phyloP scores from a whole-genome alignment of 1,139 yeast genomes.

The Blastobotrys illinoisensis region DNA sequence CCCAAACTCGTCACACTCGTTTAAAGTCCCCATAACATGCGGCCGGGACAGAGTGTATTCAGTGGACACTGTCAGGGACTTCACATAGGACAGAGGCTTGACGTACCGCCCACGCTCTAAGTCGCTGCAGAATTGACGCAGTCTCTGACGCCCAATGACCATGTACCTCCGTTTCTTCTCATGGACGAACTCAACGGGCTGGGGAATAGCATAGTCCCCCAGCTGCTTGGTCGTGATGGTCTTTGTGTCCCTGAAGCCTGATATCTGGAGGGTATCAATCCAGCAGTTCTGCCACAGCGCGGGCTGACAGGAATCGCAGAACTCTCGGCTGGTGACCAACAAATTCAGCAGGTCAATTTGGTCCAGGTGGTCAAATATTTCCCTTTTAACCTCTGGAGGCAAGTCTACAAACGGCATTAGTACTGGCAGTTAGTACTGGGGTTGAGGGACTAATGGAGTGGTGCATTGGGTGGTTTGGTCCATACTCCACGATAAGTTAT shows the following conservation, averaged over 20 bases:
- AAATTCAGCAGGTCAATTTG: constrained; percentile 5
- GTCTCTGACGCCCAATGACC: constrained; percentile 4
- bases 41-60: constrained; percentile 5
- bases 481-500: not conserved
- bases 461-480: not conserved
- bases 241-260: constrained; percentile 4
- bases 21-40: constrained; percentile 5
- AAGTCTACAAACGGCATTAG: not conserved
- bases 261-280: constrained; percentile 8
- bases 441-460: not conserved
- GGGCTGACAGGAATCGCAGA: constrained; percentile 6
- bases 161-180: constrained; percentile 7
- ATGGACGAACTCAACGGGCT: constrained; percentile 7
- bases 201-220: constrained; percentile 4
- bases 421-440: not conserved
- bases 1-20: constrained; percentile 10
- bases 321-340: not conserved
- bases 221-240: constrained; percentile 5
- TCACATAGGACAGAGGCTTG: constrained; percentile 6
- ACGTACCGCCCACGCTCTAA: constrained; percentile 5
- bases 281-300: constrained; percentile 9
- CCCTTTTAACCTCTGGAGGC: constrained; percentile 6
- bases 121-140: constrained; percentile 9
- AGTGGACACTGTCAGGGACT: constrained; percentile 4
- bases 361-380: constrained; percentile 3